Evolutionary conservation across 164 flowering plant species (phyloP).

Genomic region (Dillenia turbinata): DNA sequence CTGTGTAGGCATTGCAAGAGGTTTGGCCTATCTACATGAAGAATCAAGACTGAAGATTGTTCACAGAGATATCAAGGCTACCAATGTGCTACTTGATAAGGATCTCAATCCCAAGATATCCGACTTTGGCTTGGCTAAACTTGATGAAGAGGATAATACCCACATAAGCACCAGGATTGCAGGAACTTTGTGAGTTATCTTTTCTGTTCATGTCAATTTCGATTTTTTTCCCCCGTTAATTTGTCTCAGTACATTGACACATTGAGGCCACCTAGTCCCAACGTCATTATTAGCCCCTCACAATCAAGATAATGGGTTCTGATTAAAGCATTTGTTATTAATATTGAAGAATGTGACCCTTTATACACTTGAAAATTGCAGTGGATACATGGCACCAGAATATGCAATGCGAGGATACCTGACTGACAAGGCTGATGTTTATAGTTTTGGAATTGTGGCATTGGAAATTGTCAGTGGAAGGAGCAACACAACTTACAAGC

Average conservation of each 20-base stretch:
- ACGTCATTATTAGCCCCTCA: no score
- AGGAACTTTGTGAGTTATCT: conserved; percentile 56
- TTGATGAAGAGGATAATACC: conserved; percentile 65
- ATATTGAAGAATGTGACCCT: no score
- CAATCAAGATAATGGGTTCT: neutral
- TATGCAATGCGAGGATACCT: conserved; percentile 70
- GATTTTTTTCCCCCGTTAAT: neutral
- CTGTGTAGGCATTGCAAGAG: conserved; percentile 61
- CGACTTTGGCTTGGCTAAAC: conserved; percentile 50
- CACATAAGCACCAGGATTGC: conserved; percentile 79
- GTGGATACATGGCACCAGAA: conserved; percentile 73
- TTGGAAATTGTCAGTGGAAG: conserved; percentile 61
- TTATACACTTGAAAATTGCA: conserved; percentile 12
- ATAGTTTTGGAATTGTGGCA: conserved; percentile 58
- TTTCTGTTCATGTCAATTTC: no score
- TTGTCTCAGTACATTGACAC: no score
- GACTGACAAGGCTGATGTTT: conserved; percentile 69
- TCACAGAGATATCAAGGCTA: conserved; percentile 74
- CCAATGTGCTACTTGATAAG: conserved; percentile 66
- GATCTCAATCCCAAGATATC: conserved; percentile 43
- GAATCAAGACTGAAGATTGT: conserved; percentile 77
- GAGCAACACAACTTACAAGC: conserved; percentile 42
- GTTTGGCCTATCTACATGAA: conserved; percentile 73
- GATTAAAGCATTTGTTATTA: no score
- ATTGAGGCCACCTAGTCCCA: no score